phyloP scores from a whole-genome alignment of 2,329 filamentous ascomycete genomes.

The Colletotrichum noveboracense region DNA sequence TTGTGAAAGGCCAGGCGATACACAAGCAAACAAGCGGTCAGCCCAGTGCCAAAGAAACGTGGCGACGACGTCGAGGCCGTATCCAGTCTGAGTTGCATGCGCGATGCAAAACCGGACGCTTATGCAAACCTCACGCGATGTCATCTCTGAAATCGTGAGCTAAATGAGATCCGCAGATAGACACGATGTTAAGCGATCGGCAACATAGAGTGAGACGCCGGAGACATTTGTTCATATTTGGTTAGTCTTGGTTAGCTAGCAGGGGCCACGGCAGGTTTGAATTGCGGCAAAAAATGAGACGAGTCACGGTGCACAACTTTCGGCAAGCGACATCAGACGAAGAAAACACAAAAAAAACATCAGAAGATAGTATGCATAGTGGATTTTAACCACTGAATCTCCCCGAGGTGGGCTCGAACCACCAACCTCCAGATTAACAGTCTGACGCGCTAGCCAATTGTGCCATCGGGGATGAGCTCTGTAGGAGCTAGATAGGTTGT shows the following conservation, averaged over 20 bases:
- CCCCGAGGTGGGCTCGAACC: slow-evolving; percentile 23
- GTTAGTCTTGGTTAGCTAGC: neutral
- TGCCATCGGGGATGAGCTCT: slow-evolving; percentile 21
- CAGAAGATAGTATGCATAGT: neutral
- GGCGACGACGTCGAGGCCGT: neutral
- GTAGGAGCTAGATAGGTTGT: neutral
- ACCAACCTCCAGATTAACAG: slow-evolving; percentile 24
- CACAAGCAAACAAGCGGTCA: neutral
- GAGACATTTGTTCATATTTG: neutral
- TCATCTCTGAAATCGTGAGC: neutral
- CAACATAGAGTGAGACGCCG: neutral
- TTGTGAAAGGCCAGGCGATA: neutral
- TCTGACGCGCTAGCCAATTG: slow-evolving; percentile 24
- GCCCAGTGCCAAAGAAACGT: neutral
- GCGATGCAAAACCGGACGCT: neutral
- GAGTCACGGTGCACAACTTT: neutral
- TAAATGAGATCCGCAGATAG: neutral
- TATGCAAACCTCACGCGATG: neutral
- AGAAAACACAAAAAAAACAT: neutral
- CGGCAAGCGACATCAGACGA: neutral
- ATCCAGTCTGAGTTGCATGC: neutral
- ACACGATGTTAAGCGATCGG: neutral
- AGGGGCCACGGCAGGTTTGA: neutral
- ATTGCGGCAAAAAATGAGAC: neutral
- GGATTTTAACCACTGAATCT: slow-evolving; percentile 5